These are phyloP conservation scores for Tolypocladium nubicola DNA, from an alignment of 2,329 filamentous ascomycete genomes.

Conservation along the genomic window DNA sequence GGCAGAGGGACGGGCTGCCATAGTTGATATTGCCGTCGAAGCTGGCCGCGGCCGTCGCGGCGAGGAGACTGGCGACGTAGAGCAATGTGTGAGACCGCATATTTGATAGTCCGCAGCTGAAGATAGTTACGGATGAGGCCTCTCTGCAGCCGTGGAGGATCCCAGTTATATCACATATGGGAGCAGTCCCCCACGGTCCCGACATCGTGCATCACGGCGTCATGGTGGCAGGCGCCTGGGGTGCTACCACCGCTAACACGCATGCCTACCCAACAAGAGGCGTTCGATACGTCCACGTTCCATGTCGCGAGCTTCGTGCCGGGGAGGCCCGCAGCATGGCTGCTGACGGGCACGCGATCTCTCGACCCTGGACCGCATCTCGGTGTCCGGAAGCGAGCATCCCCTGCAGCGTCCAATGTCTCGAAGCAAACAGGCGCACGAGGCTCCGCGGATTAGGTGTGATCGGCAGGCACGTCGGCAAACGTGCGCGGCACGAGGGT, in stretches of 20 bases:
- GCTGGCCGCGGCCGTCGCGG: constrained; percentile 1
- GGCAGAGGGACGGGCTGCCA: constrained; percentile 53
- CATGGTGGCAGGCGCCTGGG: too few species aligned
- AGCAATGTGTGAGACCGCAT: constrained; percentile 3
- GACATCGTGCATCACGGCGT: too few species aligned
- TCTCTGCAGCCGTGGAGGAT: too few species aligned
- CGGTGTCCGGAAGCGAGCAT: not conserved
- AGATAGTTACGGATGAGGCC: not conserved
- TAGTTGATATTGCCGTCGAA: constrained; percentile 51
- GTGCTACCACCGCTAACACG: not conserved
- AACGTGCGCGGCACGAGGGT: not conserved
- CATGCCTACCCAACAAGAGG: not conserved
- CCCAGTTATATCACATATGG: not conserved
- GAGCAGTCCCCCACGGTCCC: too few species aligned
- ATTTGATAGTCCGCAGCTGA: not conserved
- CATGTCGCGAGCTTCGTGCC: not conserved
- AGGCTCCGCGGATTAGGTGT: not conserved
- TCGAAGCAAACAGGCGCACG: not conserved
- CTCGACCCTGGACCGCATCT: not conserved
- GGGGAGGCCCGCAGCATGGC: not conserved
- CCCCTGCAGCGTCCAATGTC: not conserved
- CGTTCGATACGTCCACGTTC: not conserved
- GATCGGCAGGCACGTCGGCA: not conserved
- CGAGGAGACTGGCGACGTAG: not conserved
- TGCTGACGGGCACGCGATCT: not conserved